Evolutionary conservation across 2,329 filamentous ascomycete species (phyloP), one percentile per base, ranked within the genome.

Genomic region (Alternaria triticina): DNA sequence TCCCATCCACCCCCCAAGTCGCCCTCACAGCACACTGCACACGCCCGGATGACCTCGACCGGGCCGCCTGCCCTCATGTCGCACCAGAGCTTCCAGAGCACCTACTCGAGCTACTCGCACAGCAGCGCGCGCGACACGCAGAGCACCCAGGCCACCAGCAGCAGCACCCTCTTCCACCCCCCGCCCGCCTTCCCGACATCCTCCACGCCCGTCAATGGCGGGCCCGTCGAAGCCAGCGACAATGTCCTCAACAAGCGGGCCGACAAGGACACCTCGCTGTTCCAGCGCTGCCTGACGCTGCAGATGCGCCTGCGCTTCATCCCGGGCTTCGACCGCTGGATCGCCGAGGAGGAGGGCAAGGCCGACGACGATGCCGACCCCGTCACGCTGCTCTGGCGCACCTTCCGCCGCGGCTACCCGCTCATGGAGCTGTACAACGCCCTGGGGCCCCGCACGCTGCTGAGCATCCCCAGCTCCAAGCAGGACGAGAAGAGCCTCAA

Each of bases 231-330:
- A 74, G 91, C 94, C 64, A 93, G 91, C 63, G 88, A 92, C 79
- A 97, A 97, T 81, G 97, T 99, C 79, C 97, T 99, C 85, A 99
- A 99, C 82, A 92, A 95, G 81, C 92, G 93, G 79, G 96, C 94
- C 78, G 94, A 97, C 79, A 94, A 96, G 69, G 93, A 92, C 59
- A 88, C 91, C 63, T 97, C 94, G 11, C 88, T 99, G 23, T 99
- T 97, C 81, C 95, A 98, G 81, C 97, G 97, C 80, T 98, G 96
- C 79, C 87, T 97, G 70, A 89, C 90, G 57, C 85, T 98, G 65
- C 93, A 92, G 78, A 89, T 91, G 82, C 89, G 96, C 67, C 84
- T 99, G 65, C 86, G 89, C 59, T 90, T 91, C 69, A 94, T 98
- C 9, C 94, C 94, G 5, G 91, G 88, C 62, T 97, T 98, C 77